A percentile compares a stretch with the other conserved stretches of the same genome.
These are phyloP conservation scores for Marasmius oreades DNA, from an alignment of 1,284 basidiomycete genomes.

Conservation along the genomic window DNA sequence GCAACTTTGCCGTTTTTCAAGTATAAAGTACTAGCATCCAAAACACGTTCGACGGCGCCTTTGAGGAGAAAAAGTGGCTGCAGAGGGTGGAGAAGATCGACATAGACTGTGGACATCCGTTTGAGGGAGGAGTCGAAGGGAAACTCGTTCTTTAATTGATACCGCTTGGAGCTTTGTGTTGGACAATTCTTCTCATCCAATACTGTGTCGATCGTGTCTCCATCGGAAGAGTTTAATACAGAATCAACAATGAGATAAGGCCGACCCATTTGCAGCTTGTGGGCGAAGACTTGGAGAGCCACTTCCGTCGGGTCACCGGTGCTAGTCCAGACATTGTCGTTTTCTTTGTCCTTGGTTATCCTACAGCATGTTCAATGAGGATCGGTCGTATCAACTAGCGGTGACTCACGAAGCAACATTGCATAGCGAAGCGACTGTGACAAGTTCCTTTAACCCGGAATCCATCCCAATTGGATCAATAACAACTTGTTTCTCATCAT, in stretches of 20 bases:
- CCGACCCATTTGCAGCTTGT: slow-evolving; percentile 36
- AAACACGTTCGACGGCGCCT: slow-evolving; percentile 59
- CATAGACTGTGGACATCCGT: slow-evolving; percentile 49
- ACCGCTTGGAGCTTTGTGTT: not conserved
- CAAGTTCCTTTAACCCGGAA: slow-evolving; percentile 25
- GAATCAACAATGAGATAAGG: slow-evolving; percentile 22
- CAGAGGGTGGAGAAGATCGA: slow-evolving; percentile 11
- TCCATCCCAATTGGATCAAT: slow-evolving; percentile 22
- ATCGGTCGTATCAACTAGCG: not conserved
- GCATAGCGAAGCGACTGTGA: slow-evolving; percentile 30
- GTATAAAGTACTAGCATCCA: slow-evolving; percentile 42
- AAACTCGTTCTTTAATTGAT: slow-evolving; percentile 32
- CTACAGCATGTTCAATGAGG: slow-evolving; percentile 15
- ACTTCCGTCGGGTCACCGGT: slow-evolving; percentile 70
- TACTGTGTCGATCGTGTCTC: not conserved
- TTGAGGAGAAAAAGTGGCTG: slow-evolving; percentile 44
- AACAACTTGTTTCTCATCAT: slow-evolving; percentile 10
- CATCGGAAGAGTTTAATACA: slow-evolving; percentile 18
- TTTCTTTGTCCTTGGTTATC: slow-evolving; percentile 34
- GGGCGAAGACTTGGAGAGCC: slow-evolving; percentile 63
- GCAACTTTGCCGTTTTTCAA: slow-evolving; percentile 13
- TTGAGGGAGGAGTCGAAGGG: slow-evolving; percentile 65
- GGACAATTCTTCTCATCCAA: not conserved
- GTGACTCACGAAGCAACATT: slow-evolving; percentile 33
- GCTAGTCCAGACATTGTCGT: slow-evolving; percentile 56